Base-by-base conservation (phyloP, 305 asterid species). In the Striga hermonthica region DNA sequence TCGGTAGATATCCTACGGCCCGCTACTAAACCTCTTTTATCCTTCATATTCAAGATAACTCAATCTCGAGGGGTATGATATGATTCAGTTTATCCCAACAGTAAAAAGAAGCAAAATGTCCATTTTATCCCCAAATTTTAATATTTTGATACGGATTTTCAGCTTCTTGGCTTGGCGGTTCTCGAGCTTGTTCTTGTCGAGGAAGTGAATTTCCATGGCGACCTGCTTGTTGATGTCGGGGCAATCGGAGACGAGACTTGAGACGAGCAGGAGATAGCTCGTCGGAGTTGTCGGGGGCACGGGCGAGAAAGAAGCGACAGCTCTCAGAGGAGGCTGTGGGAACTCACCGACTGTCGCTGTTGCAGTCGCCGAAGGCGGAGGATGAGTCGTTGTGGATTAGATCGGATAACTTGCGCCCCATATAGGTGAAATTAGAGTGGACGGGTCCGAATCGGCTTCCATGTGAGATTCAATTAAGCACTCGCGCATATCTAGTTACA, bases 341-440 rank as follows among this genome's bases (percentile, higher is more conserved):
- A 89, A 89, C 73, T 91, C 98, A 65, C 96, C 90, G 85, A 96
- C 89, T 74, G 62, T 91, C 98, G 76, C 95, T 87, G 83, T 85
- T 82, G 66, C 98, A 91, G 66, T 91, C 98, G 75, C 98, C 89
- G 78, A 91, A 91, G 70, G 98, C 96, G 44, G 88, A 86, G 11
- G 95, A 83, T 28, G 90, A 80, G 39, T 72, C 84, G 54, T 77
- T 72, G 70, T 81, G 72, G 72, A 64, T 71, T 57, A 84, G 62
- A 66, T 83, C 80, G 67, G 73, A 78, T 82, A 88, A 81, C 36
- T 75, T 74, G 5, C 84, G 82, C 4, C 95, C 96, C 85, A 86
- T 73, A 66, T 87, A 90, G 3, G 78, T 76, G 74, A 84, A 86
- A 65, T 62, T 76, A 40, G 80, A 73, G 44, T 78, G 77, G 47